These are phyloP conservation scores for Stereocaulon alpinum DNA, from an alignment of 495 filamentous ascomycete genomes.

Conservation along the genomic window DNA sequence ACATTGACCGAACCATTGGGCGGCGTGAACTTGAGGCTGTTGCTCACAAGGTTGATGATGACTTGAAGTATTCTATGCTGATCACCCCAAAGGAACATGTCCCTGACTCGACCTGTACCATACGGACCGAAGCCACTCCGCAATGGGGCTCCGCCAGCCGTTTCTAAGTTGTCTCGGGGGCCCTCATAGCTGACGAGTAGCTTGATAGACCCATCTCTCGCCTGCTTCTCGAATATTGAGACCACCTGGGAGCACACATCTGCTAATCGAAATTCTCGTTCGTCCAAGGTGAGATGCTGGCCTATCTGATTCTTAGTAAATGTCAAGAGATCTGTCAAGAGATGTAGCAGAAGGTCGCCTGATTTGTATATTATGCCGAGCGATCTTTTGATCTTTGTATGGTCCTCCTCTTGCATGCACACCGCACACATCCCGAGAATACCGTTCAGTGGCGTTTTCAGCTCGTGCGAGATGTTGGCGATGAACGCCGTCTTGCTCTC, in stretches of 20 bases:
- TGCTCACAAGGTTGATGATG: slow-evolving; percentile 86
- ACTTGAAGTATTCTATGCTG: slow-evolving; percentile 81
- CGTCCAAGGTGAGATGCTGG: slow-evolving; percentile 63
- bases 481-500: slow-evolving; percentile 94
- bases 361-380: slow-evolving; percentile 83
- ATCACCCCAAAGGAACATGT: slow-evolving; percentile 80
- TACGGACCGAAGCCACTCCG: slow-evolving; percentile 44
- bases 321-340: slow-evolving; percentile 82
- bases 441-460: slow-evolving; percentile 86
- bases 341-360: slow-evolving; percentile 73
- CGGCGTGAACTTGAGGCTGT: slow-evolving; percentile 88
- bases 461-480: slow-evolving; percentile 89
- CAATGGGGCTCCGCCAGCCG: slow-evolving; percentile 28
- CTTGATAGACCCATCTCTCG: slow-evolving; percentile 62
- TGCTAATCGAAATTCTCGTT: slow-evolving; percentile 71
- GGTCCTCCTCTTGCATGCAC: slow-evolving; percentile 80
- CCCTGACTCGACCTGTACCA: slow-evolving; percentile 54
- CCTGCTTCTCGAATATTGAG: slow-evolving; percentile 83
- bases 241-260: slow-evolving; percentile 70
- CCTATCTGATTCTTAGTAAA: slow-evolving; percentile 94
- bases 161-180: slow-evolving; percentile 32
- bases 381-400: slow-evolving; percentile 63
- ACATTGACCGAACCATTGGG: slow-evolving; percentile 62
- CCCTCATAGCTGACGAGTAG: slow-evolving; percentile 61
- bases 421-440: slow-evolving; percentile 90